A percentile compares a stretch with the other conserved stretches of the same genome.
Conservation (phyloP, 1,284 basidiomycete genomes). For the Boletus sp. region DNA sequence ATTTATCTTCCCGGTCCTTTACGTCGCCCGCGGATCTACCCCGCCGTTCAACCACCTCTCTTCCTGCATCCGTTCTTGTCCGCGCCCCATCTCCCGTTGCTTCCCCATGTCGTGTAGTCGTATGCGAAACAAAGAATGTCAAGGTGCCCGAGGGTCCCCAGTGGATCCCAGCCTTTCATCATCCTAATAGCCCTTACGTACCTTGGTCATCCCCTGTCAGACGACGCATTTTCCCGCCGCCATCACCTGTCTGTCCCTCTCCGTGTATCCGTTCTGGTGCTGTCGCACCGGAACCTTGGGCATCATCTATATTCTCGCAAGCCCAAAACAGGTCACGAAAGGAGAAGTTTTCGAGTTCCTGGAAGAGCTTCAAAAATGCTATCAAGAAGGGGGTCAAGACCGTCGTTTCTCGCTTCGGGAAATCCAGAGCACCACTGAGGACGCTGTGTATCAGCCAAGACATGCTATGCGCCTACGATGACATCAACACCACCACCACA, state of each 20-base stretch:
- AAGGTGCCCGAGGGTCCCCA: constrained; percentile 31
- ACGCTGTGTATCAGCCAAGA: constrained; percentile 10
- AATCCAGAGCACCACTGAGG: constrained; percentile 12
- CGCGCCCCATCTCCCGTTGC: constrained; percentile 15
- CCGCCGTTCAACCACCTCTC: constrained; percentile 10
- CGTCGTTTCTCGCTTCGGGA: constrained; percentile 21
- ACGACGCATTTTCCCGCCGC: constrained; percentile 34
- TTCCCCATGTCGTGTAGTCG: constrained; percentile 13
- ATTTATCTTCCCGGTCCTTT: constrained; percentile 28
- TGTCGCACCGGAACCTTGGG: constrained; percentile 38
- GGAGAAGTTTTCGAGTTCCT: constrained; percentile 29
- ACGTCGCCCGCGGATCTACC: constrained; percentile 9
- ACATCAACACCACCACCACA: not conserved
- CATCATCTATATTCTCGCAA: constrained; percentile 23
- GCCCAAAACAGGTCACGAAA: constrained; percentile 20
- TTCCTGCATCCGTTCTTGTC: constrained; percentile 18
- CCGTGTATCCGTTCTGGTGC: constrained; percentile 36
- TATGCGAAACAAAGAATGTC: constrained; percentile 17
- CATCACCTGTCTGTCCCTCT: constrained; percentile 28
- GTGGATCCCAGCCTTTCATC: constrained; percentile 37
- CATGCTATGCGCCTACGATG: constrained; percentile 12
- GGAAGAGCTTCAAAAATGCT: constrained; percentile 29
- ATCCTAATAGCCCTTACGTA: constrained; percentile 48
- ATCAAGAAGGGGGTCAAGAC: constrained; percentile 24
- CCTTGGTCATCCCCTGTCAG: constrained; percentile 42